Base-by-base conservation (phyloP, 2,329 filamentous ascomycete species). In the Xylariaceae sp. region DNA sequence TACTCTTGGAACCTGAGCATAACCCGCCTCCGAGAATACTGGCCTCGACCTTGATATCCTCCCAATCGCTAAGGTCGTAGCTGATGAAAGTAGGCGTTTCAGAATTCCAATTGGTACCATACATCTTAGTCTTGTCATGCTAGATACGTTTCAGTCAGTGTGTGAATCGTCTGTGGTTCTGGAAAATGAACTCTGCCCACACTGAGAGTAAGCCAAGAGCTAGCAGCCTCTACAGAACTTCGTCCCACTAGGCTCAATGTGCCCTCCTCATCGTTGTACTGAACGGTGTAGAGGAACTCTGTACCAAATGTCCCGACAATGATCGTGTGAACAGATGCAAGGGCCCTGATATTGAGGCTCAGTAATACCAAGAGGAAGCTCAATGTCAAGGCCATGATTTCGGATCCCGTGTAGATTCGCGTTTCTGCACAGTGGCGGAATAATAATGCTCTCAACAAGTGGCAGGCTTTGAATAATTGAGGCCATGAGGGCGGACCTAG, bases 121-220 rank as follows among this genome's bases (percentile, higher is more conserved):
- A 65, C 2, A 64, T 39, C 34, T 57, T 61, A 32, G 54, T 63
- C 34, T 59, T 60, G 48, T 63, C 61, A 37, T 64, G 58, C 60
- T 63, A 37, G n/a, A 45, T 23, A 22, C 6, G 17, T 23, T 38
- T 33, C 27, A 25, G 20, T 34, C 20, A 40, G 29, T 22, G 8
- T 37, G 33, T 39, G 32, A 12, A 16, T 14, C 27, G 14, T 14
- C 11, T 22, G 14, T 35, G 17, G 32, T 46, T 11, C 4, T 22
- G 8, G 4, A 40, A 32, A 16, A 27, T 22, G 14, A 35, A 33
- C 20, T 37, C n/a, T 27, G 43, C 56, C 56, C 47, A 61, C 62
- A 48, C 57, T 65, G 33, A 64, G 43, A 3, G 62, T 40, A 39
- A 64, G 58, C 62, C 61, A 65, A 7, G 57, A 60, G 27, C 54